These are phyloP conservation scores for Scheffersomyces segobiensis DNA, from an alignment of 1,139 yeast species.

Conservation along the genomic window DNA sequence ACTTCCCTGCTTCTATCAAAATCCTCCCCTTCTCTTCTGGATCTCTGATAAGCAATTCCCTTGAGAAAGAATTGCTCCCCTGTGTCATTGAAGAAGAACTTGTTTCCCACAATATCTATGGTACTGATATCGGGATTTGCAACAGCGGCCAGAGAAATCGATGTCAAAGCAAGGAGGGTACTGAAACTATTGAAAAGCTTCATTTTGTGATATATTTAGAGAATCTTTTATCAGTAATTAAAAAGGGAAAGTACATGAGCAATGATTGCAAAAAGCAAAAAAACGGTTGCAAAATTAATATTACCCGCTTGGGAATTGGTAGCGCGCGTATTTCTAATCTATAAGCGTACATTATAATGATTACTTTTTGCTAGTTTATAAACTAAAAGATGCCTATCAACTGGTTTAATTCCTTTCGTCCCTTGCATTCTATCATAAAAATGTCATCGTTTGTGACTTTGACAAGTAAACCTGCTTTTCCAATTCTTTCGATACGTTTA, in stretches of 20 bases:
- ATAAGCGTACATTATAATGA: not conserved
- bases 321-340: not conserved
- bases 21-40: conserved; percentile 32
- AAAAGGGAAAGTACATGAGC: not conserved
- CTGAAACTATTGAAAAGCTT: not conserved
- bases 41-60: conserved; percentile 61
- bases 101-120: conserved; percentile 44
- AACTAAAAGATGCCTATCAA: conserved; percentile 24
- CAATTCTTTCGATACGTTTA: conserved; percentile 38
- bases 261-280: not conserved
- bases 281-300: not conserved
- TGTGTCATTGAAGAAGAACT: conserved; percentile 42
- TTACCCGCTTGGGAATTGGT: not conserved
- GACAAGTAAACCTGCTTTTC: conserved; percentile 47
- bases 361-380: not conserved
- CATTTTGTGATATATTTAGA: not conserved
- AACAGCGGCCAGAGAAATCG: conserved; percentile 1
- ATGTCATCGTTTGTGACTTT: conserved; percentile 31
- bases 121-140: conserved; percentile 8
- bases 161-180: conserved; percentile 3
- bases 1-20: conserved; percentile 22
- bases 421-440: conserved; percentile 50
- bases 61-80: conserved; percentile 56
- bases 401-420: conserved; percentile 42
- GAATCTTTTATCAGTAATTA: not conserved